A percentile compares a stretch with the other conserved stretches of the same genome.
phyloP scores from a whole-genome alignment of 305 asterid genomes.

The Caryopteris hybrid region DNA sequence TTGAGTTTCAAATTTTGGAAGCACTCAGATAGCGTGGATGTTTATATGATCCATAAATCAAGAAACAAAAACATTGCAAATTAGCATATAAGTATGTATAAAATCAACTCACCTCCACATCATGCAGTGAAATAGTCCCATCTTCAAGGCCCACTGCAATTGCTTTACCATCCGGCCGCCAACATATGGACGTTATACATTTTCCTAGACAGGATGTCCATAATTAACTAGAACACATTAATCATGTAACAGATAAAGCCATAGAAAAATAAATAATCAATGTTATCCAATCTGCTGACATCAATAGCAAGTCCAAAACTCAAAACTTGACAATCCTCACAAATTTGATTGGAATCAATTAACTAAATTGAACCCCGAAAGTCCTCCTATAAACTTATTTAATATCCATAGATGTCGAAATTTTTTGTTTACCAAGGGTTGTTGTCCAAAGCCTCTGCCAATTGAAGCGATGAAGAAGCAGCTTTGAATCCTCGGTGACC shows the following conservation, averaged over 20 bases:
- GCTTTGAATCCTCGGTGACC: constrained; percentile 86
- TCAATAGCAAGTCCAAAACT: neutral
- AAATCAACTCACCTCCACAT: constrained; percentile 76
- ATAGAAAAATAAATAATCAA: neutral
- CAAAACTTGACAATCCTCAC: neutral
- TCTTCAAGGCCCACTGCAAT: constrained; percentile 92
- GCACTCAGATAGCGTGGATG: neutral
- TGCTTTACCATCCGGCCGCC: constrained; percentile 99
- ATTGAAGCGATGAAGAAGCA: constrained; percentile 92
- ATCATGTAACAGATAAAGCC: neutral
- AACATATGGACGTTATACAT: constrained; percentile 79
- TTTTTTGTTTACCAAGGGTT: constrained; percentile 53
- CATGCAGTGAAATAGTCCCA: constrained; percentile 82
- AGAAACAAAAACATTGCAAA: constrained; percentile 5
- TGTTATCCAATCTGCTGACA: neutral
- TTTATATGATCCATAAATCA: neutral
- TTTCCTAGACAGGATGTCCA: constrained; percentile 45
- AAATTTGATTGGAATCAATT: neutral
- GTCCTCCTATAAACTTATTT: neutral
- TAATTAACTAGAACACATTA: neutral
- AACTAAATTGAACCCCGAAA: neutral
- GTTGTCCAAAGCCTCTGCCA: constrained; percentile 98
- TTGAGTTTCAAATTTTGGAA: neutral
- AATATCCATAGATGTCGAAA: neutral
- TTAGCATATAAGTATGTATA: neutral